Evolutionary conservation across 139 green algal species (phyloP), one percentile per base, ranked within the genome.

Genomic region (Closterium sp.): DNA sequence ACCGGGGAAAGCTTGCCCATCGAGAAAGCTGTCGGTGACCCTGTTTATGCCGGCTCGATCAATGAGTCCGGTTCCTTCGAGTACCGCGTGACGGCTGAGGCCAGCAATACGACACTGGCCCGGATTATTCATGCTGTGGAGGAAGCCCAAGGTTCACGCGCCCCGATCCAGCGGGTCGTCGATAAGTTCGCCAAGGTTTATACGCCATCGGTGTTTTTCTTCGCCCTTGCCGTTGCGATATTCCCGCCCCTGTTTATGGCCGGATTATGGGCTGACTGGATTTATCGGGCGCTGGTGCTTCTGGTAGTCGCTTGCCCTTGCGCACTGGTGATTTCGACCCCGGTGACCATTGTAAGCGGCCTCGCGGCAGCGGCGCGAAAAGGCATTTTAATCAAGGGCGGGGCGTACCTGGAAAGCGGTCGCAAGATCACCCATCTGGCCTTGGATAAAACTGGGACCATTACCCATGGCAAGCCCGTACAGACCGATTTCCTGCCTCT

Each of bases 381-480:
- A 12, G 64, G 64, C 64, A 83, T 83, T 83, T 83, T 83, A 83
- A 28, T 83, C 64, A 83, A 83, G 19, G 64, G 64, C 64, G 12
- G 12, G 12, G 19, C 12, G 12, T 83, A 94, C 32, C 94, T 98
- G 33, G 97, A 98, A 91, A 69, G 90, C 6, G 91, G 97, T 16
- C 92, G 90, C 19, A 34, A 87, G 83, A 34, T 97, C 21, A 35
- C 93, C 31, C 86, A 89, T 16, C 87, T 96, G 7, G 94, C 92
- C 8, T 94, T 97, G 35, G 96, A 98, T 92, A 98, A 98, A 91
- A 97, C 95, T 1, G 96, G 96, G 76, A 98, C 96, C 23, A 95
- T 98, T 12, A 97, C 96, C 89, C 19, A 55, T 12, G 89, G 96
- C n/a, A 87, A 86, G 9, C 38, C 88, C n/a, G 36, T 86, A 85